Evolutionary conservation across 2,329 filamentous ascomycete species (phyloP), one percentile per base, ranked within the genome.

Genomic region (Trichoderma sp.): DNA sequence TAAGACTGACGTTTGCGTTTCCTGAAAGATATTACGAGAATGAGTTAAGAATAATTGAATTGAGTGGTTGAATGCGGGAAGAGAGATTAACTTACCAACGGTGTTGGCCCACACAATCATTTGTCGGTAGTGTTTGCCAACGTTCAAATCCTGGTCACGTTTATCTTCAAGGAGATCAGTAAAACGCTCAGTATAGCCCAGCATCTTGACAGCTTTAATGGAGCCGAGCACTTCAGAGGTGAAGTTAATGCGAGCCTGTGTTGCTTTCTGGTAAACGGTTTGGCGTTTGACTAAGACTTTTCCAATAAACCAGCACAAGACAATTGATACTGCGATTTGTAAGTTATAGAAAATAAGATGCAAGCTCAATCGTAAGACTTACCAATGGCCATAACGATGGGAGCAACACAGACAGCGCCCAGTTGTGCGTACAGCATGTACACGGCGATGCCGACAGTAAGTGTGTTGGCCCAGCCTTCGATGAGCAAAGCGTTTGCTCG

Each of bases 161-260:
- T 76, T 79, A 21, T 75, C 66, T 14, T 74, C 70, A 66, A 80
- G 77, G 0, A 78, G 68, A 3, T 67, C 64, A 2, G 72, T 70
- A 14, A 80, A 79, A 11, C 73, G 73, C 26, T 80, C 77, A 2
- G 79, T 75, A 8, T 77, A 74, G 0, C 79, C 79, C 2, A 80
- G 74, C 79, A 81, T 81, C 63, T 81, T 81, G n/a, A 80, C 76
- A 1, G 77, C 73, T 18, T 81, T 81, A 30, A 81, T 77, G 1
- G 78, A 80, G 4, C 77, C 72, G 7, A 81, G 71, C 2, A 80
- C 75, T 30, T 80, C 77, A 0, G 79, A 77, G 1, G 79, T 81
- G 15, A 81, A 77, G 24, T 80, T 80, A 58, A 81, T 80, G 6
- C 80, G 78, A 12, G 74, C 74, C 26, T 81, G 79, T 0, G 78